Evolutionary conservation across 2,329 filamentous ascomycete genomes (phyloP), one percentile per base, ranked within the genome.

Genomic region (Diaporthe nobilis): DNA sequence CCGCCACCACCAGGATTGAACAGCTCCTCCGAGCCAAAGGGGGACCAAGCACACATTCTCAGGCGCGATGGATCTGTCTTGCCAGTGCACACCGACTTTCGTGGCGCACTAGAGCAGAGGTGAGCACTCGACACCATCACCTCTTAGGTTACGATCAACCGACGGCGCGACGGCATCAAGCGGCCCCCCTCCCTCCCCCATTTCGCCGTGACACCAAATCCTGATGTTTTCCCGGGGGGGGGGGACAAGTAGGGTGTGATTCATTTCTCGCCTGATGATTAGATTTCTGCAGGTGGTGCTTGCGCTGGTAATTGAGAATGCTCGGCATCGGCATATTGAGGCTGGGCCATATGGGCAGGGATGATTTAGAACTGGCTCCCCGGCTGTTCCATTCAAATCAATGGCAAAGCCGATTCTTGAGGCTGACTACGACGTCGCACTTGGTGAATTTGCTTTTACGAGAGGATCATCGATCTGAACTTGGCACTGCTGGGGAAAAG

Each of bases 381-480:
- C 12, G 44, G 63, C 7, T 51, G 12, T 51, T 37, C 44, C 20
- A 17, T 25, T 13, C 44, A 34, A 7, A 25, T 65, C 61, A 49
- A 55, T 53, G 34, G 49, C n/a, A 53, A 25, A 25, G 34, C 34
- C 34, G n/a, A 8, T 28, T 70, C 13, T 37, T 13, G 31, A 34
- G 47, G 47, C 31, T 39, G 65, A 42, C 8, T 28, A 34, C 49
- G 34, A 55, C 34, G 65, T 55, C 65, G 49, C 65, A 70, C 15
- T 22, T 13, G 9, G 2, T 42, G 65, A 42, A 42, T 55, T 70
- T 70, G 65, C 49, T 70, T 42, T 70, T 55, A 42, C 34, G 65
- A 70, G 31, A 49, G n/a, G 47, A 53, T 39, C 13, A 68, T 39
- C 44, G 47, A 53, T 70, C 65, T 31, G 63, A 55, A 28, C 65